Conservation (phyloP, 1,284 basidiomycete genomes). For the Ustilago cynodontis region DNA sequence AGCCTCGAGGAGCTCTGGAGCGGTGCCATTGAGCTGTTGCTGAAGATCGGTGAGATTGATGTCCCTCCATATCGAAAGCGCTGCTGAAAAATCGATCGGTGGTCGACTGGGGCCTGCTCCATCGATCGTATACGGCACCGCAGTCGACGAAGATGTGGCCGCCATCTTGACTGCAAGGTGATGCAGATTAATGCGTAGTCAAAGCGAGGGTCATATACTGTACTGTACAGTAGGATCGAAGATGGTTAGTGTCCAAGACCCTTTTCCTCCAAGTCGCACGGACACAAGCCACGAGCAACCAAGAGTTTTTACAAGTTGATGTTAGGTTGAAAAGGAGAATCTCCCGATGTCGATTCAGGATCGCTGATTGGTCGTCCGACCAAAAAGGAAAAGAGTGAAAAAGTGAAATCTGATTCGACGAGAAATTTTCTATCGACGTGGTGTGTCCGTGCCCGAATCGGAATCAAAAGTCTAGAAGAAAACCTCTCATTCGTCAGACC, state of each 20-base stretch:
- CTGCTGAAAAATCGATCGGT: conserved; percentile 52
- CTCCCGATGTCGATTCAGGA: not conserved
- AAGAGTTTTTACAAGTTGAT: not conserved
- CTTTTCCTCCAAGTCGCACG: conserved; percentile 1
- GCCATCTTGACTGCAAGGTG: conserved; percentile 10
- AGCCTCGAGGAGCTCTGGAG: conserved; percentile 40
- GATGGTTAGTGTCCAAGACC: conserved; percentile 1
- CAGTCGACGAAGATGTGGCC: conserved; percentile 7
- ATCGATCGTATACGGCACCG: conserved; percentile 28
- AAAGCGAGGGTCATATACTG: not conserved
- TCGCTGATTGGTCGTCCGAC: not conserved
- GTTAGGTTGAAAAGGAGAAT: not conserved
- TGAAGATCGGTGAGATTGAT: conserved; percentile 52
- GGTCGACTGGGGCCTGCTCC: conserved; percentile 30
- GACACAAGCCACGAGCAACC: not conserved
- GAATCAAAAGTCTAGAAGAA: conserved; percentile 12
- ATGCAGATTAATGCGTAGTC: not conserved
- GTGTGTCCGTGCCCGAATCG: conserved; percentile 17
- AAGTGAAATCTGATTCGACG: conserved; percentile 28
- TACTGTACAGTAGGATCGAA: not conserved
- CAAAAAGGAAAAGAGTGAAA: not conserved
- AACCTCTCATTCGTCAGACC: conserved; percentile 8
- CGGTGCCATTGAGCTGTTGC: conserved; percentile 38
- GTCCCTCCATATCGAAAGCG: conserved; percentile 56
- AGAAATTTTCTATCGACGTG: conserved; percentile 16